These are phyloP conservation scores for Metarhizium guizhouense DNA, from an alignment of 2,329 filamentous ascomycete genomes.

Conservation along the genomic window DNA sequence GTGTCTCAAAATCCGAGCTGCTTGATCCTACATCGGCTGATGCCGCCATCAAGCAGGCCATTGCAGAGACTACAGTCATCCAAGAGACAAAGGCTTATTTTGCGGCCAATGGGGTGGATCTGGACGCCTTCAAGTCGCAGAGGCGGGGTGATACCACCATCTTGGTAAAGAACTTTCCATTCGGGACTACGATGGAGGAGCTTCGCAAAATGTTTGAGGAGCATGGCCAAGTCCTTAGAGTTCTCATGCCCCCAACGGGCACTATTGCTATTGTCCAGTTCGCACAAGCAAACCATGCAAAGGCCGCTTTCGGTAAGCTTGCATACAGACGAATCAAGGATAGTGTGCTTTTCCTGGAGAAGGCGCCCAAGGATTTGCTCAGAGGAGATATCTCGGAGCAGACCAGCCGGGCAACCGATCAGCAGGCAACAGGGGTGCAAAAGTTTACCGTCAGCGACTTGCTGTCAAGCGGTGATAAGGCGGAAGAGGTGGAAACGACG, in stretches of 20 bases:
- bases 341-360: conserved; percentile 86
- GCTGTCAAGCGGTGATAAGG: conserved; percentile 46
- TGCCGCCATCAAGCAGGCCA: conserved; percentile 90
- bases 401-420: conserved; percentile 22
- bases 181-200: conserved; percentile 71
- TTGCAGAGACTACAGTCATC: conserved; percentile 92
- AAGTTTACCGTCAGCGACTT: conserved; percentile 64
- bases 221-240: conserved; percentile 69
- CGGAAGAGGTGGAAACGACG: conserved; percentile 53
- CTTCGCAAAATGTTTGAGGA: conserved; percentile 75
- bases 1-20: conserved; percentile 82
- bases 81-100: conserved; percentile 96
- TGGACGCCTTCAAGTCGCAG: conserved; percentile 81
- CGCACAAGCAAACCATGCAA: conserved; percentile 66
- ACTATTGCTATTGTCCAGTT: conserved; percentile 94
- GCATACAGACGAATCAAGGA: conserved; percentile 89
- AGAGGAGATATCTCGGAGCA: conserved; percentile 18
- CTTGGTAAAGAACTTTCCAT: conserved; percentile 90
- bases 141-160: conserved; percentile 81
- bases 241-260: conserved; percentile 86
- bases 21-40: conserved; percentile 94
- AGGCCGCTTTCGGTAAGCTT: conserved; percentile 72
- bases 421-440: conserved; percentile 33
- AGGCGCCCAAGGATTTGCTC: conserved; percentile 81
- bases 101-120: conserved; percentile 74